Evolutionary conservation across 495 filamentous ascomycete genomes (phyloP), one percentile per base, ranked within the genome.

Genomic region (Penicillium bovifimosum): DNA sequence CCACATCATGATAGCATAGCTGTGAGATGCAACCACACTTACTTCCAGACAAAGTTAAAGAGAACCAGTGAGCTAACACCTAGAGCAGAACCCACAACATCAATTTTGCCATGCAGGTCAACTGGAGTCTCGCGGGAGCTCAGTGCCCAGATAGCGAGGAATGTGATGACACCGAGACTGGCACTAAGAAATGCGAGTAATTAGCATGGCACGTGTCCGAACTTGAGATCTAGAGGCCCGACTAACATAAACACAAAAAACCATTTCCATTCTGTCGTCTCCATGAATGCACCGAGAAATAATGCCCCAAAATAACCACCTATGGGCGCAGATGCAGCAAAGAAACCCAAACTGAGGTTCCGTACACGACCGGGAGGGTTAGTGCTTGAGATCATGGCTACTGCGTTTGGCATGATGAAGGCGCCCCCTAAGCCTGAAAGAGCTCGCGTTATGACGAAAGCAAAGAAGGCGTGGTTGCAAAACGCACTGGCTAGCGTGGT

Each of bases 31-130:
- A n/a, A n/a, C n/a, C n/a, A n/a, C n/a, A n/a, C 75, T 63, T 62
- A 80, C 76, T 76, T 80, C 77, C 78, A 81, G 18, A 72, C 72
- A 58, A 80, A 72, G 55, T 76, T 82, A 65, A 81, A 81, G 2
- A 79, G 49, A 9, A 81, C 74, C 26, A 80, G 52, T 1, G 66
- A 72, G 10, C 63, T 62, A 1, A 70, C 66, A 0, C 76, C 74
- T 8, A 82, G 55, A n/a, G 63, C 63, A 1, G 76, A 71, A 5
- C 79, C 78, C 27, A 78, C 49, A 50, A 65, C 77, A 55, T 82
- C 78, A 32, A 82, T 66, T 6, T 55, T 67, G 5, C 75, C 79
- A 24, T 73, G 42, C n/a, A 56, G 56, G 54, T 74, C 69, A 11
- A 74, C 59, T 0, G 74, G 64, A 28, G 56, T 45, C 50, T 80